Conservation (phyloP, 2,329 filamentous ascomycete species). For the Microdochium bolleyi region DNA sequence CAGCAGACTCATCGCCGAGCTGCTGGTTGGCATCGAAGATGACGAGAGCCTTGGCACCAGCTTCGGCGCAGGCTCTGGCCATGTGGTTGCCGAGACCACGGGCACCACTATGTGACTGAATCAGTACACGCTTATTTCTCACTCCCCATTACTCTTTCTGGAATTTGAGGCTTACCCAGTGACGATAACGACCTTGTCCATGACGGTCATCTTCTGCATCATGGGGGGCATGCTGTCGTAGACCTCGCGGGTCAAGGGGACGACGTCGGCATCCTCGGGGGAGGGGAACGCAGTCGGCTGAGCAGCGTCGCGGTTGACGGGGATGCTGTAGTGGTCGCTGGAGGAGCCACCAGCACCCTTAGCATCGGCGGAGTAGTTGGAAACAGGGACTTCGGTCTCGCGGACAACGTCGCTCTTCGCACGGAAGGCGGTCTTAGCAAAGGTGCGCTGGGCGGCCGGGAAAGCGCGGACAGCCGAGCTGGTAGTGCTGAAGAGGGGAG, state of each 20-base stretch:
- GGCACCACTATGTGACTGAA: slow-evolving; percentile 46
- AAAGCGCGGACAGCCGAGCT: slow-evolving; percentile 13
- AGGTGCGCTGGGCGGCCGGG: slow-evolving; percentile 22
- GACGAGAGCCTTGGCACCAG: slow-evolving; percentile 63
- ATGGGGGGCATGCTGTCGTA: slow-evolving; percentile 53
- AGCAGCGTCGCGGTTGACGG: slow-evolving; percentile 36
- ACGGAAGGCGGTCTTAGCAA: slow-evolving; percentile 26
- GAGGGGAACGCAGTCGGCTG: slow-evolving; percentile 32
- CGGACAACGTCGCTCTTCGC: slow-evolving; percentile 43
- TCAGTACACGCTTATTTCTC: neutral
- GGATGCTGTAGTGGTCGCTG: slow-evolving; percentile 47
- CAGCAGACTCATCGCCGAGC: slow-evolving; percentile 61
- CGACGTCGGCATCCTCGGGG: slow-evolving; percentile 37
- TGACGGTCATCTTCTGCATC: slow-evolving; percentile 61
- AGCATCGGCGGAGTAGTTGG: slow-evolving; percentile 39
- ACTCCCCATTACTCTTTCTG: neutral
- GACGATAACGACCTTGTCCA: slow-evolving; percentile 63
- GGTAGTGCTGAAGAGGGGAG: slow-evolving; percentile 15
- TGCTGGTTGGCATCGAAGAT: slow-evolving; percentile 74
- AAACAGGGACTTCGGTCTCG: slow-evolving; percentile 50
- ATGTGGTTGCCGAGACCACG: slow-evolving; percentile 74
- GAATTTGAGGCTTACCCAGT: slow-evolving; percentile 48
- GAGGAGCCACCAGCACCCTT: slow-evolving; percentile 31
- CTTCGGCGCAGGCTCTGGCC: slow-evolving; percentile 69
- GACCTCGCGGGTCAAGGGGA: slow-evolving; percentile 44